Evolutionary conservation across 495 filamentous ascomycete genomes (phyloP).

Genomic region (Talaromyces ruber): DNA sequence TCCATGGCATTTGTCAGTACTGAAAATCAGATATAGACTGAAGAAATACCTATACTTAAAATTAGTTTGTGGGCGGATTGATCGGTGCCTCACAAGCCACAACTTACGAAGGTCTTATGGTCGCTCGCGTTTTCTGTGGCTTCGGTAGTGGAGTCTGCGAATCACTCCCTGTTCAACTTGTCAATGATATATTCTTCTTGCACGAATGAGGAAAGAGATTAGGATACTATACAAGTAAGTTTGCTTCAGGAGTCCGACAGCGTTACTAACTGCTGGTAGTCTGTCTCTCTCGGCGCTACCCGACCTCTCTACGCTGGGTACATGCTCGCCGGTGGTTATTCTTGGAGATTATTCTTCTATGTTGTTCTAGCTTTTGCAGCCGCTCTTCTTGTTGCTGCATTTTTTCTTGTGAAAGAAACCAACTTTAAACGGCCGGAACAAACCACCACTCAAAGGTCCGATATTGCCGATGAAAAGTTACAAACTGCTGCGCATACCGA

Average conservation of each 20-base stretch:
- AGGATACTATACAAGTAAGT: conserved; percentile 48
- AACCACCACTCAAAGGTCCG: not conserved
- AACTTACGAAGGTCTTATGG: conserved; percentile 45
- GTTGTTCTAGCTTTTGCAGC: conserved; percentile 52
- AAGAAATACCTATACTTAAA: not conserved
- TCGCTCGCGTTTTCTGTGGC: conserved; percentile 43
- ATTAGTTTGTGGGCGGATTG: conserved; percentile 45
- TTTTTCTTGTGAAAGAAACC: conserved; percentile 56
- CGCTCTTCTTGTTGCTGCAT: conserved; percentile 45
- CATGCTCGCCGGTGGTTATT: conserved; percentile 54
- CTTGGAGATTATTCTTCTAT: conserved; percentile 59
- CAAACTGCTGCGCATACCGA: conserved; percentile 9
- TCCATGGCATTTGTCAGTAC: conserved; percentile 36
- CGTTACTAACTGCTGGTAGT: conserved; percentile 23
- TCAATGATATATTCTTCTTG: conserved; percentile 60
- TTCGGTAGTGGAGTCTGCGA: conserved; percentile 55
- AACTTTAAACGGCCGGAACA: conserved; percentile 37
- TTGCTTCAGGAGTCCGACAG: not conserved
- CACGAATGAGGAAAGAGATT: conserved; percentile 52
- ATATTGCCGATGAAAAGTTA: not conserved
- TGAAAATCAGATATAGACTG: not conserved
- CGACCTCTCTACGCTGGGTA: conserved; percentile 54
- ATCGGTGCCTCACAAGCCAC: conserved; percentile 46
- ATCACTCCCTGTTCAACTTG: conserved; percentile 53
- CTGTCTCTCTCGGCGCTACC: conserved; percentile 49